Evolutionary conservation across 495 filamentous ascomycete species (phyloP).

Genomic region (Aspergillus bertholletiae): DNA sequence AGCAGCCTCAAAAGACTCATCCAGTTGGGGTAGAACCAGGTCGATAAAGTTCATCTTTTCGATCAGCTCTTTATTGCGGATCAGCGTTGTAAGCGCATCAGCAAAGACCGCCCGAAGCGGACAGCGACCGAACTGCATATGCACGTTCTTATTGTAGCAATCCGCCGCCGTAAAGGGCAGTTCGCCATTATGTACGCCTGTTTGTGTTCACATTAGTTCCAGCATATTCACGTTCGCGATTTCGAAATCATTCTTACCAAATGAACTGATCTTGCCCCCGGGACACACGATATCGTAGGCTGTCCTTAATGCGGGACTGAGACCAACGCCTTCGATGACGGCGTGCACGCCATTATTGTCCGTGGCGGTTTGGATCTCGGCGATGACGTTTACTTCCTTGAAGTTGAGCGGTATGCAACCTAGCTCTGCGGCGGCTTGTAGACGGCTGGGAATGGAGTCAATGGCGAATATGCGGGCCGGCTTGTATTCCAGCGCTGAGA

Average conservation of each 20-base stretch:
- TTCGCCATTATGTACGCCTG: slow-evolving; percentile 82
- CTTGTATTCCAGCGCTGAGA: slow-evolving; percentile 65
- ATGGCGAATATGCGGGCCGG: slow-evolving; percentile 75
- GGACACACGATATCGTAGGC: slow-evolving; percentile 78
- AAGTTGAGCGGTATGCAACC: slow-evolving; percentile 78
- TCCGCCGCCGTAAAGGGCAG: slow-evolving; percentile 69
- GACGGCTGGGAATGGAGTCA: slow-evolving; percentile 67
- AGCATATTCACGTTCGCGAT: too few species aligned
- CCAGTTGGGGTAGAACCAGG: too few species aligned
- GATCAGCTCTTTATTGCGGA: too few species aligned
- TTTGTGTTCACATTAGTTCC: too few species aligned
- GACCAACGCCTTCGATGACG: slow-evolving; percentile 86
- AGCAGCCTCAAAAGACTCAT: too few species aligned
- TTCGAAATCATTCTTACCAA: too few species aligned
- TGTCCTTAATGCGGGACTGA: slow-evolving; percentile 69
- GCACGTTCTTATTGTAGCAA: slow-evolving; percentile 75
- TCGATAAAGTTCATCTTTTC: too few species aligned
- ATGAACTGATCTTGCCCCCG: slow-evolving; percentile 75
- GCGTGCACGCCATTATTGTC: too few species aligned
- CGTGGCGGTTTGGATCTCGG: too few species aligned
- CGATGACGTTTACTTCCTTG: too few species aligned
- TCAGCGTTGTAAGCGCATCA: slow-evolving; percentile 9
- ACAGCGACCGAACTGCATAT: slow-evolving; percentile 78
- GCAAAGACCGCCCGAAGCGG: slow-evolving; percentile 59
- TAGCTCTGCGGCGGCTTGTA: slow-evolving; percentile 63